These are phyloP conservation scores for Pseudogymnoascus sp. DNA, from an alignment of 2,329 filamentous ascomycete genomes.

Conservation along the genomic window DNA sequence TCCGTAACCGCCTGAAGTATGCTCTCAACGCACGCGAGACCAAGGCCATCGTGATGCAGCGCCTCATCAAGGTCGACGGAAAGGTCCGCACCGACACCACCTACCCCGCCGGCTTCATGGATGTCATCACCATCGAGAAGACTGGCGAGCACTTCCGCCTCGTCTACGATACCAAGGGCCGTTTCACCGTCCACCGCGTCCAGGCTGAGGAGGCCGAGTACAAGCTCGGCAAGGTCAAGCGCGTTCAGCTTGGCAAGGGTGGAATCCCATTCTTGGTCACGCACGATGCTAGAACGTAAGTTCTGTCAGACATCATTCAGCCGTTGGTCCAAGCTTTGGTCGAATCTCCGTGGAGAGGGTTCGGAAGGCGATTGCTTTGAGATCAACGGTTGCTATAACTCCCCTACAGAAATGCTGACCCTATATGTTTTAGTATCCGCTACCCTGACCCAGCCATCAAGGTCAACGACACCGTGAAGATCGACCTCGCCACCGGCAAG, in stretches of 20 bases:
- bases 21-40: slow-evolving; percentile 97
- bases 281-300: slow-evolving; percentile 99
- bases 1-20: slow-evolving; percentile 96
- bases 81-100: slow-evolving; percentile 99
- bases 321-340: slow-evolving; percentile 99
- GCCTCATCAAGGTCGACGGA: slow-evolving; percentile 98
- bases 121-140: slow-evolving; percentile 99
- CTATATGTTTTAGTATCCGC: slow-evolving; percentile 66
- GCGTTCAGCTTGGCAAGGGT: slow-evolving; percentile 97
- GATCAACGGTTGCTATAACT: slow-evolving; percentile 30
- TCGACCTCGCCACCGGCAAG: slow-evolving; percentile 94
- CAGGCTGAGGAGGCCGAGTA: slow-evolving; percentile 97
- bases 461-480: slow-evolving; percentile 99
- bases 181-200: slow-evolving; percentile 99
- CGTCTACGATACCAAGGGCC: slow-evolving; percentile 99
- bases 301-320: slow-evolving; percentile 98
- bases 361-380: slow-evolving; percentile 14
- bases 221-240: slow-evolving; percentile 99
- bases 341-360: slow-evolving; percentile 30
- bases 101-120: slow-evolving; percentile 98
- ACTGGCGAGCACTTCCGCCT: slow-evolving; percentile 99
- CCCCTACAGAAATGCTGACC: slow-evolving; percentile 27
- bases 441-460: slow-evolving; percentile 98
- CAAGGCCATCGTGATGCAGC: slow-evolving; percentile 98
- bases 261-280: slow-evolving; percentile 99